Evolutionary conservation across 2,329 filamentous ascomycete genomes (phyloP).

Genomic region (Cytospora paraplurivora): DNA sequence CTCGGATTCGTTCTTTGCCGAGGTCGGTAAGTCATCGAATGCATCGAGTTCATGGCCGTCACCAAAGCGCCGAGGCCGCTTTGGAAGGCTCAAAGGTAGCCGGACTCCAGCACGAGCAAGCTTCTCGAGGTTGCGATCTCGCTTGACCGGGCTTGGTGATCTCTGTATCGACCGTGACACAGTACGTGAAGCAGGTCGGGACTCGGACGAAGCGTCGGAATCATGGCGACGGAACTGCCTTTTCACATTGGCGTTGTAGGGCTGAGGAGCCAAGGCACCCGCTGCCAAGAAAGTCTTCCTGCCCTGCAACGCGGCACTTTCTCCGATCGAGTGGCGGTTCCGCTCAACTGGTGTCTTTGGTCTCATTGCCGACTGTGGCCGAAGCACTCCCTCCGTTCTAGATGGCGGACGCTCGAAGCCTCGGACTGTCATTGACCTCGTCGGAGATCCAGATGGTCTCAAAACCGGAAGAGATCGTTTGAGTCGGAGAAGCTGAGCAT

Average conservation of each 20-base stretch:
- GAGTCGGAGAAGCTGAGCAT: slow-evolving; percentile 63
- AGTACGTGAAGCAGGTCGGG: slow-evolving; percentile 58
- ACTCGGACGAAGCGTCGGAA: slow-evolving; percentile 69
- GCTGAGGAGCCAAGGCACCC: slow-evolving; percentile 62
- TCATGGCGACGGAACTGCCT: slow-evolving; percentile 78
- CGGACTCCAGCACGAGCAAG: slow-evolving; percentile 50
- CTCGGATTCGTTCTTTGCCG: slow-evolving; percentile 75
- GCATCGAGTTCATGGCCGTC: slow-evolving; percentile 89
- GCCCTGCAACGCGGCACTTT: slow-evolving; percentile 53
- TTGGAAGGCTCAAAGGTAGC: slow-evolving; percentile 74
- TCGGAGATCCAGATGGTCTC: slow-evolving; percentile 52
- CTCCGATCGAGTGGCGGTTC: slow-evolving; percentile 47
- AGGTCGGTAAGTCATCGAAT: slow-evolving; percentile 94
- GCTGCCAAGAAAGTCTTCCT: slow-evolving; percentile 80
- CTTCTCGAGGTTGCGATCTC: slow-evolving; percentile 45
- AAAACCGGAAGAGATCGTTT: slow-evolving; percentile 67
- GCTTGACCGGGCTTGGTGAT: slow-evolving; percentile 60
- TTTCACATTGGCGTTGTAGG: slow-evolving; percentile 76
- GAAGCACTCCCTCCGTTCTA: slow-evolving; percentile 51
- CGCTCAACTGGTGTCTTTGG: slow-evolving; percentile 75
- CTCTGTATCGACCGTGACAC: slow-evolving; percentile 61
- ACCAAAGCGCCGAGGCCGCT: slow-evolving; percentile 74
- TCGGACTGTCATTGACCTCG: slow-evolving; percentile 50
- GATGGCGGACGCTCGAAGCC: slow-evolving; percentile 60
- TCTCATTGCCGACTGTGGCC: slow-evolving; percentile 56